Evolutionary conservation across 345 rosid genomes (phyloP).

Genomic region (Excoecaria agallocha): DNA sequence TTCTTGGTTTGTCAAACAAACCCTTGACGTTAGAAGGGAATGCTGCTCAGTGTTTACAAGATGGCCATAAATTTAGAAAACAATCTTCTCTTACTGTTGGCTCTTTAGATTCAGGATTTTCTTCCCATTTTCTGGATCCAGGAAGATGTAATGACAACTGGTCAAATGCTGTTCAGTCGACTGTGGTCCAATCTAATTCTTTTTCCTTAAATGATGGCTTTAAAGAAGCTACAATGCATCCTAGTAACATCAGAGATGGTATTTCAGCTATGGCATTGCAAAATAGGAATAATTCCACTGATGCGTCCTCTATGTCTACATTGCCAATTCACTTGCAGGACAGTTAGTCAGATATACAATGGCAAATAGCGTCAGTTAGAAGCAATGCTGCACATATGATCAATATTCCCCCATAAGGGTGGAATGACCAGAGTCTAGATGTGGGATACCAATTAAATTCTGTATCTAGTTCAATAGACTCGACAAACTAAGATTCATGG

Average conservation of each 20-base stretch:
- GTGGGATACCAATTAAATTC: conserved; percentile 29
- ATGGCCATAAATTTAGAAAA: conserved; percentile 25
- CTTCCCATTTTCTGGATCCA: conserved; percentile 39
- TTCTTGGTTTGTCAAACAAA: conserved; percentile 40
- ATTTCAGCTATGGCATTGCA: conserved; percentile 44
- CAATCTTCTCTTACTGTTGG: conserved; percentile 37
- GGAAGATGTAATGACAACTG: conserved; percentile 47
- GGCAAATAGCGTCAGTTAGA: conserved; percentile 23
- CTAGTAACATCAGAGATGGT: conserved; percentile 31
- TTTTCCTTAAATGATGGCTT: conserved; percentile 22
- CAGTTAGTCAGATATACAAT: conserved; percentile 27
- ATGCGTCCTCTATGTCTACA: conserved; percentile 37
- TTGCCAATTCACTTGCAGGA: conserved; percentile 29
- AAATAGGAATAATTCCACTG: conserved; percentile 32
- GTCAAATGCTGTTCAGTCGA: conserved; percentile 47
- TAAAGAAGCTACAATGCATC: conserved; percentile 30
- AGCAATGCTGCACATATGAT: conserved; percentile 27
- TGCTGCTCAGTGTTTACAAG: conserved; percentile 32
- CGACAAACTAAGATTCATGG: conserved; percentile 25
- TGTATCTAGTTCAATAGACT: conserved; percentile 32
- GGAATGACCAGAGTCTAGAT: conserved; percentile 38
- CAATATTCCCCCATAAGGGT: conserved; percentile 33
- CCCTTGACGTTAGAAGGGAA: conserved; percentile 47
- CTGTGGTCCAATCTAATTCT: conserved; percentile 36
- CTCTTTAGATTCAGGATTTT: conserved; percentile 27